phyloP scores from a whole-genome alignment of 306 rosid genomes.

The Dryas alaskensis region DNA sequence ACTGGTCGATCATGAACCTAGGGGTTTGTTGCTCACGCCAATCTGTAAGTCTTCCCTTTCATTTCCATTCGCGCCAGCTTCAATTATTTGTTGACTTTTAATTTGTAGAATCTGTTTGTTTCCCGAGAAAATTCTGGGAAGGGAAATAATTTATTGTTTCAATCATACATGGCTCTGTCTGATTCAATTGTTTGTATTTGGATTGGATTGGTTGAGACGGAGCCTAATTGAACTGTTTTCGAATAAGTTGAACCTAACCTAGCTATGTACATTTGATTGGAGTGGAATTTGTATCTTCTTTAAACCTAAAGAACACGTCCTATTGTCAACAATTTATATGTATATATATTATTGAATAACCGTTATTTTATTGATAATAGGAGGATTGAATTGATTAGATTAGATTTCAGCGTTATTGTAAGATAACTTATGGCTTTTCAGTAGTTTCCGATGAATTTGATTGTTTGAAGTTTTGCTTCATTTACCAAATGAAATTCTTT shows the following conservation, averaged over 20 bases:
- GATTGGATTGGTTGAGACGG: neutral
- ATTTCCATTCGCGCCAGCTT: neutral
- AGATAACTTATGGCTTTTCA: neutral
- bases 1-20: slow-evolving; percentile 40
- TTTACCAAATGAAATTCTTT: no score
- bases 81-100: slow-evolving; percentile 7
- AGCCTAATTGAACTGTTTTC: neutral
- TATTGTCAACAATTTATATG: no score
- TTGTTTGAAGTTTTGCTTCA: neutral
- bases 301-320: no score
- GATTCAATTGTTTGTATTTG: neutral
- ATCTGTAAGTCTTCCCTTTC: slow-evolving; percentile 40
- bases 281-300: neutral
- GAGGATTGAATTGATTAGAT: neutral
- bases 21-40: slow-evolving; percentile 34
- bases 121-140: neutral
- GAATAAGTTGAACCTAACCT: slow-evolving; percentile 6
- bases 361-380: neutral
- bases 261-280: slow-evolving; percentile 8
- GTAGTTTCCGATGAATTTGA: neutral
- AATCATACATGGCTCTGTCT: neutral
- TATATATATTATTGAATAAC: neutral
- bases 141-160: neutral
- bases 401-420: neutral
- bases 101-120: neutral